Evolutionary conservation across 371 early-diverging fungal genomes (phyloP), one percentile per base, ranked within the genome.

Genomic region (Coemansia linderi): DNA sequence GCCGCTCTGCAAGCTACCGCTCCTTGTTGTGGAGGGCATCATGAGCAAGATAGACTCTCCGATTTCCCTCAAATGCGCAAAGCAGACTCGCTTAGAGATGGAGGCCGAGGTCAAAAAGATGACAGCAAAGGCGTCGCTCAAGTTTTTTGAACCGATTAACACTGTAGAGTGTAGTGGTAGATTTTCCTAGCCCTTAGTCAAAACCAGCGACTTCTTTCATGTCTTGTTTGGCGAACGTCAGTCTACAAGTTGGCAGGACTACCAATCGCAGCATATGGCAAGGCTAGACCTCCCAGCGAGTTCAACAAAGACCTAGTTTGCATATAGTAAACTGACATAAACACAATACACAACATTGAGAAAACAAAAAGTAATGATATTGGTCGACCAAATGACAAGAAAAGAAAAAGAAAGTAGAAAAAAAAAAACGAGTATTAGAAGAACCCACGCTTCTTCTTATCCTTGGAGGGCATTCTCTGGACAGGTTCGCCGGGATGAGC

Each of bases 401-500:
- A 17, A 22, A 50, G 19, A 48, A 8, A 19, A 39, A 54, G n/a
- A 62, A 59, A 7, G 9, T 0, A n/a, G 1, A 48, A 36, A 44
- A 31, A 7, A 44, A 52, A 13, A 40, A 33, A 9, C 40, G 27
- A 19, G 43, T 31, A 33, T 59, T 39, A 75, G 64, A 75, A 75
- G 72, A 81, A 81, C 7, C 82, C 68, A 36, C 70, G 69, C 71
- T 81, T 73, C 68, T 81, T 81, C 67, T 80, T 82, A 58, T 81
- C 79, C 66, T 71, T 77, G 15, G 73, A 54, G 3, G 62, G 63
- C 29, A 73, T 89, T 87, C 52, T 57, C 54, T 65, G 73, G 88
- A 88, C 37, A 88, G 92, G 68, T 84, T 89, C 66, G 15, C 54
- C 54, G 87, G 17, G 27, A 36, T 60, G 66, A 8, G 57, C 46